Percentiles rank a stretch among this genome's conserved stretches.
phyloP scores from a whole-genome alignment of 139 green algal species.

The Asterochloris sp. region DNA sequence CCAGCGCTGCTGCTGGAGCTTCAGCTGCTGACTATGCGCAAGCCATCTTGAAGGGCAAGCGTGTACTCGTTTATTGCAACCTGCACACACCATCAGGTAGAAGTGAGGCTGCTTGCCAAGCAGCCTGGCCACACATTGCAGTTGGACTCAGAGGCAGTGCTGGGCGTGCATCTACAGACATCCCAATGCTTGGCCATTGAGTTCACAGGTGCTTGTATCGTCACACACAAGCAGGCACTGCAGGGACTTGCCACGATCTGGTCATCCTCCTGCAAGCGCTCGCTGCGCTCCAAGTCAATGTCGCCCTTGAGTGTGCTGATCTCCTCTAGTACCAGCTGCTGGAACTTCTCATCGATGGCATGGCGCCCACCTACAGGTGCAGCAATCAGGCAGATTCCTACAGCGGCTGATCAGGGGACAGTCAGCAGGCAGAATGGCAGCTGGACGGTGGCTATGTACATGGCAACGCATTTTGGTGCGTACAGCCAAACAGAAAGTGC shows the following conservation, averaged over 20 bases:
- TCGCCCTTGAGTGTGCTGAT: constrained; percentile 1
- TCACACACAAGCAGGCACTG: too few species aligned
- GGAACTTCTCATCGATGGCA: constrained; percentile 15
- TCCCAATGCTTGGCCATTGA: too few species aligned
- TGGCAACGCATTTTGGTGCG: not conserved
- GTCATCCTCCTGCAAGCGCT: constrained; percentile 24
- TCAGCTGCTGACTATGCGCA: constrained; percentile 24
- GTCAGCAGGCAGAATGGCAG: not conserved
- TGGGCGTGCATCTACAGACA: too few species aligned
- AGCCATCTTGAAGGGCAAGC: constrained; percentile 18
- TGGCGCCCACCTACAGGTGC: constrained; percentile 7
- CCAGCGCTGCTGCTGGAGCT: not conserved
- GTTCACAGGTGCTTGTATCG: too few species aligned
- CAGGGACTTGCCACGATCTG: constrained; percentile 9
- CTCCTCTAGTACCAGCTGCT: constrained; percentile 7
- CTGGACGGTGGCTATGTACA: not conserved
- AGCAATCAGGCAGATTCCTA: not conserved
- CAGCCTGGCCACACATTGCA: too few species aligned
- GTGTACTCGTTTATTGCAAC: constrained; percentile 30
- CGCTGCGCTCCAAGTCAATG: constrained; percentile 12
- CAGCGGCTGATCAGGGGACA: not conserved
- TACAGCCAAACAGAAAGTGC: not conserved
- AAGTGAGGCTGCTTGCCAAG: too few species aligned
- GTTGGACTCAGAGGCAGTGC: too few species aligned
- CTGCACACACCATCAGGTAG: too few species aligned